Evolutionary conservation across 768 basidiomycete genomes (phyloP), one percentile per base, ranked within the genome.

Genomic region (Auriculariales sp.): DNA sequence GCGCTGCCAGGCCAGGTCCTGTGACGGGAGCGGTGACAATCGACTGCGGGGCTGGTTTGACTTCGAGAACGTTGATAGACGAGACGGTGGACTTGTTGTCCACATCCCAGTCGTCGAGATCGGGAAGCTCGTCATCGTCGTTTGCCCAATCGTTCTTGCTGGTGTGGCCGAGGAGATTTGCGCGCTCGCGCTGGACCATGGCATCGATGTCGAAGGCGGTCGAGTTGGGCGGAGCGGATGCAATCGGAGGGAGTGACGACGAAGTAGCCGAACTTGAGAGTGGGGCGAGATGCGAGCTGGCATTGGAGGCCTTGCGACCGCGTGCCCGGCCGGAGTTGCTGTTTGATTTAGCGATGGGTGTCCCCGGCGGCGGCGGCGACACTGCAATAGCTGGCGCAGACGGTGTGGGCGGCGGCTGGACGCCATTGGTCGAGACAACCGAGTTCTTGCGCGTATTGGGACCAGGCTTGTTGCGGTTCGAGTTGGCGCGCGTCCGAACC

Each of bases 41-140:
- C 22, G 39, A 44, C 12, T 12, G 19, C 39, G 22, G 19, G 22
- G 39, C 27, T 6, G 17, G 19, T 25, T 44, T 44, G 19, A 44
- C 39, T 19, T 11, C 7, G 22, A 44, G 39, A 10, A 44, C 39
- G 27, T 44, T 44, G 39, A 19, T 44, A 19, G 39, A 22, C 4
- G 39, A 44, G 36, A 36, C 36, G 28, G 19, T 44, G 19, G 39
- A 44, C 17, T 62, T 64, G 15, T 78, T 69, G 17, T 70, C 70
- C 39, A 87, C 74, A 17, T 81, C 85, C 88, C 88, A 91, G 59
- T 91, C 88, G 59, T 90, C 77, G 25, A 91, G 70, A 63, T 87
- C 84, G 4, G 88, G 87, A 2, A 91, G 68, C 53, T 74, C 79
- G 54, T 90, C 86, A 15, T 55, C 57, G 55, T 89, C 85, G 30